A percentile compares a stretch with the other conserved stretches of the same genome.
phyloP scores from a whole-genome alignment of 176 grass and related monocot species.

The Microstegium vimineum region DNA sequence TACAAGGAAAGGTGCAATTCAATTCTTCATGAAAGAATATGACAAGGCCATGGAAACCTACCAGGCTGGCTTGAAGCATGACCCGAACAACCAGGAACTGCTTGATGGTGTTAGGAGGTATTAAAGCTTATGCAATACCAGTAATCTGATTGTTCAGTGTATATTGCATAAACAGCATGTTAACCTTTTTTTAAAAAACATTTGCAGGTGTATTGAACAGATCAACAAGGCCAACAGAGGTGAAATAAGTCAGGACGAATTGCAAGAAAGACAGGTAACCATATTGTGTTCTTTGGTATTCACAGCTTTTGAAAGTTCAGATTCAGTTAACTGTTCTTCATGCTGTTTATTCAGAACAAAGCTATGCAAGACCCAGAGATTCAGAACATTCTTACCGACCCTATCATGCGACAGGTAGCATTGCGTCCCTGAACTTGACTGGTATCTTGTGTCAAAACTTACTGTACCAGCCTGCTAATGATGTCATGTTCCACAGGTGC shows the following conservation, averaged over 20 bases:
- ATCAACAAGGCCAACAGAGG: conserved; percentile 93
- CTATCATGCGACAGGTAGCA: conserved; percentile 91
- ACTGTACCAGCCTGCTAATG: not conserved
- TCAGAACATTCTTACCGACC: conserved; percentile 85
- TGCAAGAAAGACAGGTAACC: conserved; percentile 92
- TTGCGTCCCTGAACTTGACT: not conserved
- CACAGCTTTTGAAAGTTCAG: not conserved
- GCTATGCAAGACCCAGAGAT: conserved; percentile 98
- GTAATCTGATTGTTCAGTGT: not conserved
- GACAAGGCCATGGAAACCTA: conserved; percentile 96
- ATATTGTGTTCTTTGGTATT: not conserved
- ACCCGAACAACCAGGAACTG: conserved; percentile 83
- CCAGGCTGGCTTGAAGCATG: conserved; percentile 91
- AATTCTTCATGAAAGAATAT: conserved; percentile 99
- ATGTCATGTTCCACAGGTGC: conserved; percentile 42
- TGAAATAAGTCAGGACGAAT: conserved; percentile 85
- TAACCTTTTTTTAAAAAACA: not conserved
- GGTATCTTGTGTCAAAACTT: not conserved
- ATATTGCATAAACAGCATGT: not conserved
- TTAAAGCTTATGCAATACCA: not conserved
- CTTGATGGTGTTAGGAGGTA: conserved; percentile 82
- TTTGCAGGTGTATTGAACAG: conserved; percentile 80
- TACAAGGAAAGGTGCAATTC: conserved; percentile 90
- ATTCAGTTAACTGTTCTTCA: conserved; percentile 5
- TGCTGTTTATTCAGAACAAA: conserved; percentile 60